phyloP scores from a whole-genome alignment of 306 rosid genomes.

The cucumber (Cucumis sativus) region DNA sequence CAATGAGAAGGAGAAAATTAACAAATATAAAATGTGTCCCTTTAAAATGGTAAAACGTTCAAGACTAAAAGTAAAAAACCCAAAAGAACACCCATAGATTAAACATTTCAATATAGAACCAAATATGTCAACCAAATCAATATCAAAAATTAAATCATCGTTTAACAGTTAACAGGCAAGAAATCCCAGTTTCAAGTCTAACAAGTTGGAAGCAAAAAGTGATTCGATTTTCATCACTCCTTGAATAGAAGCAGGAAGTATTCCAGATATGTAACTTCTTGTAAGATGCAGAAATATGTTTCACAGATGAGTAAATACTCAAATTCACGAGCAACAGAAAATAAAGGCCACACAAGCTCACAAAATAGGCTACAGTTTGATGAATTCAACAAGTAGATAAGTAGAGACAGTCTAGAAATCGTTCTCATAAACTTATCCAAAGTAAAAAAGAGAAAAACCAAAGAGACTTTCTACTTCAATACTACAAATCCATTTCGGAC shows the following conservation, averaged over 20 bases:
- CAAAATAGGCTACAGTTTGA: neutral
- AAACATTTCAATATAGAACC: neutral
- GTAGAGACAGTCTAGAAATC: neutral
- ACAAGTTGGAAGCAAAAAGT: neutral
- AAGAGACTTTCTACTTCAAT: neutral
- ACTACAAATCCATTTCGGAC: neutral
- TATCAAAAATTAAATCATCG: neutral
- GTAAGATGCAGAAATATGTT: neutral
- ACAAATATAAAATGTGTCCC: neutral
- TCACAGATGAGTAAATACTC: neutral
- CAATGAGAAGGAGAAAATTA: neutral
- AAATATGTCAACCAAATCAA: neutral
- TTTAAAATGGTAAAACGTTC: neutral
- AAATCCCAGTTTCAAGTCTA: neutral
- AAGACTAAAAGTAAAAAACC: neutral
- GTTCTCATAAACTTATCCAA: neutral
- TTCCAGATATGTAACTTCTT: neutral
- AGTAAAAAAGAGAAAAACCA: neutral
- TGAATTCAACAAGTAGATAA: neutral
- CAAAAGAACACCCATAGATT: neutral
- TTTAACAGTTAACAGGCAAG: neutral
- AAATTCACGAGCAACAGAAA: neutral
- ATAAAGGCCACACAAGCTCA: neutral
- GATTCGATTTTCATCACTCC: neutral
- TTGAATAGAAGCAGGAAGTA: neutral